Evolutionary conservation across 2,329 filamentous ascomycete genomes (phyloP), one percentile per base, ranked within the genome.

Genomic region (Botryotinia calthae): DNA sequence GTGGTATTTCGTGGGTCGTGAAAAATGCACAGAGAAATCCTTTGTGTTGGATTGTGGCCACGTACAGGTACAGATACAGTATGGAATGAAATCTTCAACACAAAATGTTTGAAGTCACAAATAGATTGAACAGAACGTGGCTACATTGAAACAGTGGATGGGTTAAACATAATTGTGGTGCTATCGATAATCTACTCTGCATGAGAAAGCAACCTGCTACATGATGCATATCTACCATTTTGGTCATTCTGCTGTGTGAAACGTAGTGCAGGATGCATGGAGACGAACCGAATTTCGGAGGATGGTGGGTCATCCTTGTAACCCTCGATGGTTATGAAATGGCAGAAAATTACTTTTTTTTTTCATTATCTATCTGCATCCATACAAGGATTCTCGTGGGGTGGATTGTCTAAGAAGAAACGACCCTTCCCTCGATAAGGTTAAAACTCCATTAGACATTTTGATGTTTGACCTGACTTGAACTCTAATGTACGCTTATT

Each of bases 251-350:
- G 22, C 44, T 34, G 46, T 54, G 34, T 67, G 70, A 72, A 72
- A 67, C 62, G 70, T 67, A 34, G 70, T 42, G 48, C 61, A 58
- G 46, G 14, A 65, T n/a, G 34, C 28, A 63, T 63, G 34, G 31
- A 18, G 20, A 40, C 37, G 44, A 31, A 58, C 69, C 69, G 58
- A 70, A 54, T 25, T 44, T 70, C 34, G 51, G 42, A 48, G 25
- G 51, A 28, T 71, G 69, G 69, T 71, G 59, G 70, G 70, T 67
- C 48, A 72, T 72, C 70, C 70, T 44, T 72, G 70, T 42, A 48
- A 58, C 37, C 64, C 40, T 25, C 37, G 28, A 65, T 37, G 37
- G 63, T 66, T n/a, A 16, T 12, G 9, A 63, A 63, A 44, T 22
- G 22, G 25, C 71, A 56, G 56, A 72, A 16, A 9, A 40, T 4